Conservation (phyloP, 768 basidiomycete genomes). For the Lactarius akahatsu region DNA sequence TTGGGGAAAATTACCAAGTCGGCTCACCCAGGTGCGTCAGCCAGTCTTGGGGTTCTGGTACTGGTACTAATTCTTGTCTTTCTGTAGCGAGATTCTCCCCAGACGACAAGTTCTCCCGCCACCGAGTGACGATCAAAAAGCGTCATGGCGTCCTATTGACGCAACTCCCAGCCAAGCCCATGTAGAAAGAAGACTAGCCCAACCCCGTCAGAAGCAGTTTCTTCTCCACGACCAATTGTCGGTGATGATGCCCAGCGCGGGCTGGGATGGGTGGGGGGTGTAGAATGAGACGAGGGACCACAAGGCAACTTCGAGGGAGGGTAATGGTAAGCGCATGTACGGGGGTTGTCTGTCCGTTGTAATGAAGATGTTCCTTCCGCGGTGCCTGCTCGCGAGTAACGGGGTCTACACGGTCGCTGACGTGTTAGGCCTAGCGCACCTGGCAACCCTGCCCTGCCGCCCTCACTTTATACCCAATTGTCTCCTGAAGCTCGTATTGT, state of each 20-base stretch:
- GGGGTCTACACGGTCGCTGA: background rate
- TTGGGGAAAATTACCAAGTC: slow-evolving; percentile 87
- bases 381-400: background rate
- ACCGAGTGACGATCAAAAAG: slow-evolving; percentile 96
- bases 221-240: background rate
- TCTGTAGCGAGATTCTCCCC: slow-evolving; percentile 93
- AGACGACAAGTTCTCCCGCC: slow-evolving; percentile 98
- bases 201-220: background rate
- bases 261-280: background rate
- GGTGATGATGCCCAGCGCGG: background rate
- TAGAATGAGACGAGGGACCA: background rate
- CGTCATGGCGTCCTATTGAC: slow-evolving; percentile 86
- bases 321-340: slow-evolving; percentile 19
- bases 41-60: no score
- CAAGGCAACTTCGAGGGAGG: slow-evolving; percentile 6
- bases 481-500: slow-evolving; percentile 7
- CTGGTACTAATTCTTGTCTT: background rate
- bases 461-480: background rate
- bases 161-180: slow-evolving; percentile 84
- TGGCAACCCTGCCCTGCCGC: background rate
- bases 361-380: background rate
- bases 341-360: background rate
- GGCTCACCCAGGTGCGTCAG: slow-evolving; percentile 85
- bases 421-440: background rate
- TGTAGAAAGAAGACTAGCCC: slow-evolving; percentile 44